A percentile compares a stretch with the other conserved stretches of the same genome.
These are phyloP conservation scores for Pythium guiyangense DNA, from an alignment of 352 stramenopile species.

Conservation along the genomic window DNA sequence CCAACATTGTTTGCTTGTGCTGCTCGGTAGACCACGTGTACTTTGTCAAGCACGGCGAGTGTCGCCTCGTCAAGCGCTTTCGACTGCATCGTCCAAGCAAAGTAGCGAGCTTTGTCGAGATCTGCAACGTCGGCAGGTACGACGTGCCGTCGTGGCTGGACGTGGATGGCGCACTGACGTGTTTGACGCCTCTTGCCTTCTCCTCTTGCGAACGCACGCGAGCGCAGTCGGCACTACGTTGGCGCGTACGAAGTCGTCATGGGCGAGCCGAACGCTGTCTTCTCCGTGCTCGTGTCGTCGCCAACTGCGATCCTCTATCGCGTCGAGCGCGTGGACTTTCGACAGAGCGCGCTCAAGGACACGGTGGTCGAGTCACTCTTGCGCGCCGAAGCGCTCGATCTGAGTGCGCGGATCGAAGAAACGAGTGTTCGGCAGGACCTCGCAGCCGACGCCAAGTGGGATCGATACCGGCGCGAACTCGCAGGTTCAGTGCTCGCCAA, in stretches of 20 bases:
- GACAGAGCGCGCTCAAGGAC: constrained; percentile 61
- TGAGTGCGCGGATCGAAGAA: constrained; percentile 35
- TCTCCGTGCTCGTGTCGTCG: constrained; percentile 59
- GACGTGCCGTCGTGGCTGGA: neutral
- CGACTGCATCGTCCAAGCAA: constrained; percentile 12
- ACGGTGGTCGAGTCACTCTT: constrained; percentile 37
- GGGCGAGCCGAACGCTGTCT: constrained; percentile 31
- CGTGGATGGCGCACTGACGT: neutral
- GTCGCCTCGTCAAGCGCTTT: constrained; percentile 56
- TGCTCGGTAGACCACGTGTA: constrained; percentile 39
- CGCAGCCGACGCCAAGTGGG: constrained; percentile 38
- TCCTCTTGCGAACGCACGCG: neutral
- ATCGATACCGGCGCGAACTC: constrained; percentile 45
- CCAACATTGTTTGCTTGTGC: neutral
- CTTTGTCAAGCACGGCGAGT: constrained; percentile 64
- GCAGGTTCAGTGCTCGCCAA: constrained; percentile 28
- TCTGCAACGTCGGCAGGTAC: constrained; percentile 30
- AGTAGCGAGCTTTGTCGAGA: constrained; percentile 42
- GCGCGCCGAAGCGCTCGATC: constrained; percentile 27
- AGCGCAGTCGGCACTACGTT: constrained; percentile 52
- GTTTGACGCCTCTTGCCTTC: neutral
- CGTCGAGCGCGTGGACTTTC: constrained; percentile 65
- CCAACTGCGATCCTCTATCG: constrained; percentile 55
- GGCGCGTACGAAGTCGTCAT: constrained; percentile 50
- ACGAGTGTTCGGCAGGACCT: constrained; percentile 43